phyloP scores from a whole-genome alignment of 371 early-diverging fungal genomes.

The Cokeromyces recurvatus region DNA sequence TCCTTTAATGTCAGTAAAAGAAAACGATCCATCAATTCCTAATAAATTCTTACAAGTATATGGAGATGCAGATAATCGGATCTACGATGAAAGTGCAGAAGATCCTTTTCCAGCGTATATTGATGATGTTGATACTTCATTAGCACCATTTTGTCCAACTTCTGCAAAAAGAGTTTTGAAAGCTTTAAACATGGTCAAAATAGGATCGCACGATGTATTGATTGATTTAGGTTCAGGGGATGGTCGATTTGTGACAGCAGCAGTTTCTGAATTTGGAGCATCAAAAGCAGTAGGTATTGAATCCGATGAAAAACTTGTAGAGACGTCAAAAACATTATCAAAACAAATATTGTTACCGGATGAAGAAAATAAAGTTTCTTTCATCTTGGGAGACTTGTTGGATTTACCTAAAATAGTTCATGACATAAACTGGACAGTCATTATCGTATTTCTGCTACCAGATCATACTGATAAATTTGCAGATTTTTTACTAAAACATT shows the following conservation, averaged over 20 bases:
- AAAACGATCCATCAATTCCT: too few species aligned
- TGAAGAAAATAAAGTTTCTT: conserved; percentile 21
- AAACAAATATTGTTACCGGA: conserved; percentile 18
- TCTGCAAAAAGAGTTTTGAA: conserved; percentile 51
- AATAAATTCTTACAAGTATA: conserved; percentile 27
- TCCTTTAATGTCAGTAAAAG: too few species aligned
- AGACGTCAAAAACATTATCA: conserved; percentile 37
- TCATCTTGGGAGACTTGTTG: conserved; percentile 46
- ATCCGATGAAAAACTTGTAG: conserved; percentile 45
- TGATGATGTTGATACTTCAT: conserved; percentile 49
- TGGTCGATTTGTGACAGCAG: conserved; percentile 57
- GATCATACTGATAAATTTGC: conserved; percentile 55
- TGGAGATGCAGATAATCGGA: conserved; percentile 27
- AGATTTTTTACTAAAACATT: conserved; percentile 45
- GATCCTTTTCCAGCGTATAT: conserved; percentile 56
- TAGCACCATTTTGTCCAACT: conserved; percentile 64
- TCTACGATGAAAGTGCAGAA: conserved; percentile 31
- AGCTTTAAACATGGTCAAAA: conserved; percentile 49
- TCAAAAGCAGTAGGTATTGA: conserved; percentile 53
- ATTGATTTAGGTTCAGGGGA: conserved; percentile 67
- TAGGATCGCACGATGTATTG: conserved; percentile 34
- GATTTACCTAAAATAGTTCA: conserved; percentile 26
- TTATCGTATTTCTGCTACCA: conserved; percentile 55
- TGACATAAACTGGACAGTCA: conserved; percentile 43
- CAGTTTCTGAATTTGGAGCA: conserved; percentile 43